phyloP scores from a whole-genome alignment of 2,329 filamentous ascomycete species.

The Incumbomyces lentus region DNA sequence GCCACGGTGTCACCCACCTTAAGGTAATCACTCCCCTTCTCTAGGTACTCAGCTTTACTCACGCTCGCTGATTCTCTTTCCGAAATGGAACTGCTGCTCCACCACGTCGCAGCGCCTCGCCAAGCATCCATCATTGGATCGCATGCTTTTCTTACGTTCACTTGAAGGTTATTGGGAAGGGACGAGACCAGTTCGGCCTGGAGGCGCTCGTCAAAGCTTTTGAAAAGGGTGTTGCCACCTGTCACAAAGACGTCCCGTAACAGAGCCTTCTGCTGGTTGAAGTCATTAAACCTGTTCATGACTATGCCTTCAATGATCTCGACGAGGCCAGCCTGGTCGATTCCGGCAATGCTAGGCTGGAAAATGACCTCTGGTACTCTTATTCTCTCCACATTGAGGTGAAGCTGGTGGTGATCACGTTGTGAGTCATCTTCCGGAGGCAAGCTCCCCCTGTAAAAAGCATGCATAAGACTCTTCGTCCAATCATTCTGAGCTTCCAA shows the following conservation, averaged over 20 bases:
- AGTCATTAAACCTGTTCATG: conserved; percentile 60
- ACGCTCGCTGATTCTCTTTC: conserved; percentile 57
- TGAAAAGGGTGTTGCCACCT: conserved; percentile 81
- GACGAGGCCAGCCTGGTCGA: conserved; percentile 86
- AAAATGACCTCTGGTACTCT: conserved; percentile 89
- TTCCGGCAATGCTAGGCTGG: conserved; percentile 78
- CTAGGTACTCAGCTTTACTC: conserved; percentile 70
- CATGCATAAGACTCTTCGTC: conserved; percentile 83
- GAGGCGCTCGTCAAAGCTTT: conserved; percentile 75
- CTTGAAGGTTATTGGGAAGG: conserved; percentile 56
- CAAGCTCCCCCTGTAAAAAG: conserved; percentile 77
- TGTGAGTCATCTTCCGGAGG: conserved; percentile 74
- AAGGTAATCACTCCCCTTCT: conserved; percentile 89
- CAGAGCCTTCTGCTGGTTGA: conserved; percentile 54
- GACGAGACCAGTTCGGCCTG: conserved; percentile 60
- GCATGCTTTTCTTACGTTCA: conserved; percentile 62
- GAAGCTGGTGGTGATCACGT: conserved; percentile 73
- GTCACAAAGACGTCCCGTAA: conserved; percentile 85
- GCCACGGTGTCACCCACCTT: conserved; percentile 46
- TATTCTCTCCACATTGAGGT: conserved; percentile 94
- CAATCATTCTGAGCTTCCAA: conserved; percentile 88
- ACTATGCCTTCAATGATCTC: conserved; percentile 89
- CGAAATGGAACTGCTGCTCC: conserved; percentile 40
- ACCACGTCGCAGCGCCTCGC: conserved; percentile 86
- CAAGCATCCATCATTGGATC: conserved; percentile 81